Evolutionary conservation across 345 rosid genomes (phyloP).

Genomic region (Bruguiera sexangula): DNA sequence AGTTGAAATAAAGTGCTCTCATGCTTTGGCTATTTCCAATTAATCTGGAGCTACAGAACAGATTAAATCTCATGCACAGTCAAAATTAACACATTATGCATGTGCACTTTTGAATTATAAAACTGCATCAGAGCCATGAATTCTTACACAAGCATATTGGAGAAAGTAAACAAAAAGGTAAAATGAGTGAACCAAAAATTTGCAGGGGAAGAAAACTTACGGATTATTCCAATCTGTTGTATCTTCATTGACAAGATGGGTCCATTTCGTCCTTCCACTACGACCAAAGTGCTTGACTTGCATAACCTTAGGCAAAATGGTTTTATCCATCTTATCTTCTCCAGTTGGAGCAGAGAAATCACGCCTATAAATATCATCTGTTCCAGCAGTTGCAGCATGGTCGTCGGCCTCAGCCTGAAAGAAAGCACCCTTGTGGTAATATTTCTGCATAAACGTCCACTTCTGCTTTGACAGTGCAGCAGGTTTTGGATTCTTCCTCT

Average conservation of each 20-base stretch:
- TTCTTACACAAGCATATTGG: background rate
- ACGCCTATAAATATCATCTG: slow-evolving; percentile 40
- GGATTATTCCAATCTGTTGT: slow-evolving; percentile 85
- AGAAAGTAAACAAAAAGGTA: background rate
- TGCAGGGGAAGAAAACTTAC: slow-evolving; percentile 34
- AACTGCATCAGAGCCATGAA: too few species aligned
- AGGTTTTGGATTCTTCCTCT: slow-evolving; percentile 69
- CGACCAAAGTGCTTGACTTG: slow-evolving; percentile 85
- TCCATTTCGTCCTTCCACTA: slow-evolving; percentile 82
- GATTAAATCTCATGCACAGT: too few species aligned
- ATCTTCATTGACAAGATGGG: slow-evolving; percentile 78
- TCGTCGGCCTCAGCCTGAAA: slow-evolving; percentile 54
- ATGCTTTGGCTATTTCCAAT: too few species aligned
- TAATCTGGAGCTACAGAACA: too few species aligned
- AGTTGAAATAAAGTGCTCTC: too few species aligned
- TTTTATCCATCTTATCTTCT: slow-evolving; percentile 74
- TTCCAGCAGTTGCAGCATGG: slow-evolving; percentile 45
- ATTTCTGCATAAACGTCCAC: slow-evolving; percentile 79
- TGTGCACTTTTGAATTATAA: too few species aligned
- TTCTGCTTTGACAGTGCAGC: slow-evolving; percentile 54
- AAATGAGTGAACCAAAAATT: background rate
- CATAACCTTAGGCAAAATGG: slow-evolving; percentile 71
- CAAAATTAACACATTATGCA: too few species aligned
- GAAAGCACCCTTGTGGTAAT: slow-evolving; percentile 79
- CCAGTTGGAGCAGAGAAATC: slow-evolving; percentile 82